These are phyloP conservation scores for Fusarium secorum DNA, from an alignment of 2,329 filamentous ascomycete genomes.

Conservation along the genomic window DNA sequence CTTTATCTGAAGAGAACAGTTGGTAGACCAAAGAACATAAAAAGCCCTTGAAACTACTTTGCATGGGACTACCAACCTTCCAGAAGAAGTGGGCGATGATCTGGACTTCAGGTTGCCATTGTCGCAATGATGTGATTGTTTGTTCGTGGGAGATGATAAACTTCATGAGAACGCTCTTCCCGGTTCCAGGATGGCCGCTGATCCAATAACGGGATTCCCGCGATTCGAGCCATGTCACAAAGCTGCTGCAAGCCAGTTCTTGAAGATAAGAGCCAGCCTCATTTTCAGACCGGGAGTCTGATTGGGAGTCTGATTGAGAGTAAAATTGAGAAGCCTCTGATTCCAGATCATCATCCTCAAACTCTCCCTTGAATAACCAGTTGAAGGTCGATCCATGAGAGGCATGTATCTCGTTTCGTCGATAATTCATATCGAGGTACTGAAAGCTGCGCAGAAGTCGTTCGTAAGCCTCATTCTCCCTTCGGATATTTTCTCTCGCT, in stretches of 20 bases:
- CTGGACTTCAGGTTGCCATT: accelerated
- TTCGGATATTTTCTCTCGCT: accelerated
- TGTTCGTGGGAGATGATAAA: accelerated
- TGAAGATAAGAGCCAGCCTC: background rate
- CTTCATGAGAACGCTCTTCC: accelerated
- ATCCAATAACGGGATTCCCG: accelerated
- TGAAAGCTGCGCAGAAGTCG: accelerated
- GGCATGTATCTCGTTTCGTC: accelerated
- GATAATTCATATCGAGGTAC: accelerated
- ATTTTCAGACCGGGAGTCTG: background rate
- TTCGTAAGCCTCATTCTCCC: accelerated
- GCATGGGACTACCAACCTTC: accelerated
- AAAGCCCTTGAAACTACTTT: accelerated
- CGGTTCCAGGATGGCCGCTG: accelerated
- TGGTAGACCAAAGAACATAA: accelerated
- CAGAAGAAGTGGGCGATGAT: accelerated
- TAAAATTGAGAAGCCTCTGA: background rate
- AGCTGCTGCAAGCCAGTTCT: accelerated
- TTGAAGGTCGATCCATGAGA: accelerated
- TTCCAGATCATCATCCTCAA: accelerated
- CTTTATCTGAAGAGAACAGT: accelerated
- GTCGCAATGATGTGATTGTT: accelerated
- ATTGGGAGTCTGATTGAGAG: too few species aligned
- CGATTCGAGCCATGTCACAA: accelerated
- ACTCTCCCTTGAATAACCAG: background rate